phyloP scores from a whole-genome alignment of 805 yeast genomes.

The Candida maltosa region DNA sequence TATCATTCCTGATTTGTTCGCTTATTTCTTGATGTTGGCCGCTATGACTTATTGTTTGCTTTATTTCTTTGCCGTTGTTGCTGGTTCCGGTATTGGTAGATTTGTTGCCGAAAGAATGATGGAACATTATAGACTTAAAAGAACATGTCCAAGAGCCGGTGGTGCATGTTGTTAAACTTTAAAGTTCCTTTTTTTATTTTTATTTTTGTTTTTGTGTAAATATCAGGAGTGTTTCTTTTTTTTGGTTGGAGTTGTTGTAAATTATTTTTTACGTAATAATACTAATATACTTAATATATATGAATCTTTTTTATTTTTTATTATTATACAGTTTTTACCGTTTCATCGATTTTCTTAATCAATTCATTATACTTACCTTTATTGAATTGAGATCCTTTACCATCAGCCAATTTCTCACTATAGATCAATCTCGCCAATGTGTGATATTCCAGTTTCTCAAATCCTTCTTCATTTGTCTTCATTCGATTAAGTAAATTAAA shows the following conservation, averaged over 20 bases:
- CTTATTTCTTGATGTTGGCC: slow-evolving; percentile 74
- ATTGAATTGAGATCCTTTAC: slow-evolving; percentile 35
- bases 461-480: slow-evolving; percentile 29
- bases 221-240: too few relatives aligned
- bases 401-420: slow-evolving; percentile 40
- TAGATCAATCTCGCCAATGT: slow-evolving; percentile 54
- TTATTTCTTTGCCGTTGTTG: slow-evolving; percentile 70
- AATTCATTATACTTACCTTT: slow-evolving; percentile 37
- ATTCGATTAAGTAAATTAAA: slow-evolving; percentile 42
- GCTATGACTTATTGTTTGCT: slow-evolving; percentile 68
- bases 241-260: too few relatives aligned
- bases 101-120: slow-evolving; percentile 59
- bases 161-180: too few relatives aligned
- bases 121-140: slow-evolving; percentile 6
- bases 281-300: background rate
- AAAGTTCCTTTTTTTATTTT: too few relatives aligned
- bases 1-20: slow-evolving; percentile 61
- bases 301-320: background rate
- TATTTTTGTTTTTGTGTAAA: too few relatives aligned
- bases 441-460: slow-evolving; percentile 42
- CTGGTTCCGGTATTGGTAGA: slow-evolving; percentile 70
- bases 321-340: background rate
- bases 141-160: background rate
- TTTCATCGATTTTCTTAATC: slow-evolving; percentile 21
- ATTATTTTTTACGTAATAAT: too few relatives aligned